Evolutionary conservation across 2,329 filamentous ascomycete species (phyloP).

Genomic region (Atkinsonella texensis): DNA sequence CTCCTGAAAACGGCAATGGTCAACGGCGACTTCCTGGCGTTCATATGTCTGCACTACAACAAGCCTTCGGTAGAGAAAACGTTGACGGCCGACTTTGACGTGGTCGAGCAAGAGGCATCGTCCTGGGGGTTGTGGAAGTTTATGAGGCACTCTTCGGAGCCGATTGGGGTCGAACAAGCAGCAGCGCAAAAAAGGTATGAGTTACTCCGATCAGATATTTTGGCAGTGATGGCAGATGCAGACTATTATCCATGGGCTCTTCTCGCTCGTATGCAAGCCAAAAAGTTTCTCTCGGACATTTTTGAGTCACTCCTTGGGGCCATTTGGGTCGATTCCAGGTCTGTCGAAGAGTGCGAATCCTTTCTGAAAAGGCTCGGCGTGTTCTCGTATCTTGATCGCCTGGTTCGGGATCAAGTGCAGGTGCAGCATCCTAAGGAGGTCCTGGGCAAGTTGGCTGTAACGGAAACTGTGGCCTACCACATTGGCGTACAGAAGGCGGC

Average conservation of each 20-base stretch:
- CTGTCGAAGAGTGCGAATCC: constrained; percentile 42
- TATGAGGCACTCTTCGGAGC: constrained; percentile 45
- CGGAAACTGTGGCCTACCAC: constrained; percentile 41
- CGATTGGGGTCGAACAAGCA: constrained; percentile 35
- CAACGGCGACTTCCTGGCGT: constrained; percentile 71
- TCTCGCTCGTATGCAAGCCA: constrained; percentile 50
- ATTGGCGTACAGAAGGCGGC: constrained; percentile 16
- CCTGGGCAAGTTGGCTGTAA: constrained; percentile 46
- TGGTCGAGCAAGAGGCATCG: constrained; percentile 11
- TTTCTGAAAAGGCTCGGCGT: constrained; percentile 57
- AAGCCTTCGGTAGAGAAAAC: constrained; percentile 13
- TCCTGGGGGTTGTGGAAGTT: constrained; percentile 52
- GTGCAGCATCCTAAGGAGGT: constrained; percentile 54
- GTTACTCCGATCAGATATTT: constrained; percentile 35
- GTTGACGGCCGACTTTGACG: constrained; percentile 7
- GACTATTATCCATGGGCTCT: constrained; percentile 63
- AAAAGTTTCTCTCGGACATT: constrained; percentile 75
- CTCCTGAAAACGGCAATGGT: constrained; percentile 62
- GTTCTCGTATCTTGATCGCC: constrained; percentile 45
- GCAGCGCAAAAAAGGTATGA: constrained; percentile 33
- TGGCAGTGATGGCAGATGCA: constrained; percentile 35
- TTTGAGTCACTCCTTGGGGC: constrained; percentile 73
- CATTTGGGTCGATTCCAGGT: constrained; percentile 69
- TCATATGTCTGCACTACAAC: constrained; percentile 47
- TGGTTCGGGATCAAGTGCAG: constrained; percentile 49